Percentiles rank a stretch among this genome's conserved stretches.
Conservation (phyloP, 192 early-diverging fungal species). For the Piromyces finnis region DNA sequence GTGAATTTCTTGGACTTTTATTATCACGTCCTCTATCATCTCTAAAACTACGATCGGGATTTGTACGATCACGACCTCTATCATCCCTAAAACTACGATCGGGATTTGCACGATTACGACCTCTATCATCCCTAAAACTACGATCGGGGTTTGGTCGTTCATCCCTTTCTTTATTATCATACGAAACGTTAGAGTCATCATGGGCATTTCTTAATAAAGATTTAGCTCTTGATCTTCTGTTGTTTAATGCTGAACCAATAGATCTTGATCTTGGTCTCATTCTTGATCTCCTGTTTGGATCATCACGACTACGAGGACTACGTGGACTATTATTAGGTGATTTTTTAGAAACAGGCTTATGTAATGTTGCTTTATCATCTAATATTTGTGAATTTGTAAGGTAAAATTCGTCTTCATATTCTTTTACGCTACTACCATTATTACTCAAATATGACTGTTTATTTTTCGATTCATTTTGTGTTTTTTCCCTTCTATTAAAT, state of each 20-base stretch:
- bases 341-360: neutral
- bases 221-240: neutral
- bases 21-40: neutral
- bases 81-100: neutral
- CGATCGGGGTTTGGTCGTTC: neutral
- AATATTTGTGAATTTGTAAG: neutral
- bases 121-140: neutral
- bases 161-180: neutral
- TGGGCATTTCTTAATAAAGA: neutral
- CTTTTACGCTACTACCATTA: neutral
- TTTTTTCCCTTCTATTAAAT: neutral
- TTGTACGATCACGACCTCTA: neutral
- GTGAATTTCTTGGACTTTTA: neutral
- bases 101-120: neutral
- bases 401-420: neutral
- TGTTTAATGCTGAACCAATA: neutral
- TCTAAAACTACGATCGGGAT: neutral
- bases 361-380: neutral
- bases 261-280: neutral
- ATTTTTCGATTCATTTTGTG: neutral
- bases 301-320: neutral
- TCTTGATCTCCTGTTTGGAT: too few relatives aligned
- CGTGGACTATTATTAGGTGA: neutral
- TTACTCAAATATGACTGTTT: neutral
- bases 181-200: neutral